Evolutionary conservation across 352 stramenopile genomes (phyloP).

Genomic region (Phytopythium ostracodes): DNA sequence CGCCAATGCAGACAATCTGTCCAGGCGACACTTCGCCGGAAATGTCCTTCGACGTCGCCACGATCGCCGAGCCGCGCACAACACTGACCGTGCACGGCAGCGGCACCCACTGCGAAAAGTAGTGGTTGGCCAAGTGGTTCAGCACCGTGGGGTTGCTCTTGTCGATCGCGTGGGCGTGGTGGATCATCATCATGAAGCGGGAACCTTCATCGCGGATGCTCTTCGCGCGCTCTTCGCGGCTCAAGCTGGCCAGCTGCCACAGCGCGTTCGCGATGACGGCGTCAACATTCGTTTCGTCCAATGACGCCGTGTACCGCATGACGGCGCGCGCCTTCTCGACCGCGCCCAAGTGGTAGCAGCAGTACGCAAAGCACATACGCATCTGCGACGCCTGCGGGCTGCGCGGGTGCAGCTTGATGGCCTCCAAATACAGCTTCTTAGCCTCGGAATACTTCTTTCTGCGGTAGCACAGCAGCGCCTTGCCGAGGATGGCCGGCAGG

Average conservation of each 20-base stretch:
- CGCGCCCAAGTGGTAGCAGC: slow-evolving; percentile 93
- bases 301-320: slow-evolving; percentile 78
- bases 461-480: slow-evolving; percentile 83
- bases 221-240: slow-evolving; percentile 60
- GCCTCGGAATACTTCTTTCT: slow-evolving; percentile 88
- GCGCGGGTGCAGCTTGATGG: slow-evolving; percentile 91
- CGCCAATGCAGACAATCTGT: slow-evolving; percentile 92
- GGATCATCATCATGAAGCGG: slow-evolving; percentile 89
- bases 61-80: slow-evolving; percentile 77
- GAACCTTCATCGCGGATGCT: slow-evolving; percentile 87
- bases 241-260: slow-evolving; percentile 86
- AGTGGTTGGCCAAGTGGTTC: slow-evolving; percentile 98
- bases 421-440: slow-evolving; percentile 92
- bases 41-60: slow-evolving; percentile 86
- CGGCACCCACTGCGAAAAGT: slow-evolving; percentile 96
- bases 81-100: slow-evolving; percentile 86
- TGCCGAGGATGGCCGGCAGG: slow-evolving; percentile 81
- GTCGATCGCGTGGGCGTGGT: slow-evolving; percentile 88
- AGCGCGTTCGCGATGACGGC: slow-evolving; percentile 92
- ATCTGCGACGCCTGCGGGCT: slow-evolving; percentile 89
- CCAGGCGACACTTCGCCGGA: slow-evolving; percentile 85
- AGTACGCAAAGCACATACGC: slow-evolving; percentile 95
- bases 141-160: slow-evolving; percentile 90
- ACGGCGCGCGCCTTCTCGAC: slow-evolving; percentile 82
- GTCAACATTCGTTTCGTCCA: slow-evolving; percentile 92